A percentile compares a stretch with the other conserved stretches of the same genome.
phyloP scores from a whole-genome alignment of 2,329 filamentous ascomycete species.

The Hortaea sp. region DNA sequence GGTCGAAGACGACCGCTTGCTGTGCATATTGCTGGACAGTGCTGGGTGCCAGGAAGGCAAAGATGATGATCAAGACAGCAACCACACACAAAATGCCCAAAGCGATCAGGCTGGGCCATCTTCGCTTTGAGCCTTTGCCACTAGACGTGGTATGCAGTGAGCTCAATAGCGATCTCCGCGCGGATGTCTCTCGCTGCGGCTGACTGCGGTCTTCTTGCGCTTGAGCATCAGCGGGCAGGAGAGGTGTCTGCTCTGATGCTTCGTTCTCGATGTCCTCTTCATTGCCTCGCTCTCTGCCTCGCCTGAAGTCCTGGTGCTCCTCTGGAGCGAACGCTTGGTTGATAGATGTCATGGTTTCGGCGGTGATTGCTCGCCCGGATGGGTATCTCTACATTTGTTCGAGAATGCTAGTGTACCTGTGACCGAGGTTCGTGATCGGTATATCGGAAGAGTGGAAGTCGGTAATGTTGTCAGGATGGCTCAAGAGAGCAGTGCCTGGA shows the following conservation, averaged over 20 bases:
- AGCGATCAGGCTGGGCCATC: conserved; percentile 72
- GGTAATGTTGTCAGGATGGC: too few relatives aligned
- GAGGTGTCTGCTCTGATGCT: not conserved
- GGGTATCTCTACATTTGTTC: not conserved
- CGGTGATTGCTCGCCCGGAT: not conserved
- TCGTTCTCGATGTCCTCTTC: not conserved
- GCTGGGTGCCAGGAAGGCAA: conserved; percentile 73
- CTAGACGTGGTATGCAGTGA: conserved; percentile 4
- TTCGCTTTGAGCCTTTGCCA: conserved; percentile 33
- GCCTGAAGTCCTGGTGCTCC: not conserved
- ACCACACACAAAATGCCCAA: conserved; percentile 54
- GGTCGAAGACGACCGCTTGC: conserved; percentile 69
- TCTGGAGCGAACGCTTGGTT: not conserved
- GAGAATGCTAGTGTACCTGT: not conserved
- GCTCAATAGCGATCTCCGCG: conserved; percentile 9
- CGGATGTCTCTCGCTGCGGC: conserved; percentile 14
- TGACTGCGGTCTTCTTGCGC: conserved; percentile 8
- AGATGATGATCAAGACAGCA: conserved; percentile 58
- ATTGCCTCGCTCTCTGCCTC: not conserved
- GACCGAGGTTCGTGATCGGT: too few relatives aligned
- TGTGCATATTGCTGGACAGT: conserved; percentile 79
- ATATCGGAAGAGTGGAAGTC: too few relatives aligned
- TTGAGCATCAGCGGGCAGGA: conserved; percentile 6
- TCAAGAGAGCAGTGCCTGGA: too few relatives aligned
- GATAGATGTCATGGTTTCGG: not conserved